Evolutionary conservation across 2,329 filamentous ascomycete species (phyloP), one percentile per base, ranked within the genome.

Genomic region (Exophiala viscosa): DNA sequence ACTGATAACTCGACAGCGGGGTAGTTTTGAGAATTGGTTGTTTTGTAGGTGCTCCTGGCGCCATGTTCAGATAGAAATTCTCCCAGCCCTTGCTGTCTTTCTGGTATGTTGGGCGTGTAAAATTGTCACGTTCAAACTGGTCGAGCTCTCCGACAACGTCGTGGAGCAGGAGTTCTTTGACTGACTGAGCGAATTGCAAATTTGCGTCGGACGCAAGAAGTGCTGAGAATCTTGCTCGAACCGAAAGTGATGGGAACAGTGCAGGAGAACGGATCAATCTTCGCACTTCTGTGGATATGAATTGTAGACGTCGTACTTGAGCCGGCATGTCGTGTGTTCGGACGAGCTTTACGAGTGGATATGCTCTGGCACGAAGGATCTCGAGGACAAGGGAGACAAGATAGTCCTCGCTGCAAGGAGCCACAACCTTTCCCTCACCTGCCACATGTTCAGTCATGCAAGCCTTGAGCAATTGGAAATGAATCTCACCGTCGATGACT

Each of bases 81-180:
- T 59, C 58, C 58, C 58, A 59, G 9, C 58, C 55, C 42, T 59
- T 50, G 46, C 50, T 59, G 7, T 50, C 54, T 10, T 42, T 13
- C 10, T 36, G 15, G 38, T 52, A 60, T 7, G 15, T 43, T 28
- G 39, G 47, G n/a, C 45, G 47, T 15, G 48, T 45, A 10, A 31
- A 9, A 15, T 18, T 23, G 13, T 41, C 14, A n/a, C 35, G 33
- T 1, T 32, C 43, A 13, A 46, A 41, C 2, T 14, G 34, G 3
- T 51, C 31, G 13, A 57, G 14, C 2, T 51, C 43, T 20, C 32
- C 41, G 18, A 47, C 13, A 20, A 47, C 28, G 6, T 38, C 13
- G 10, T 45, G 42, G 2, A 60, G 15, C 14, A 60, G 45, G 6
- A 50, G 43, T 14, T 50, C 34, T 33, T 51, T 53, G 3, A 50